A percentile compares a stretch with the other conserved stretches of the same genome.
These are phyloP conservation scores for Podospora bellae-mahoneyi DNA, from an alignment of 495 filamentous ascomycete genomes.

Conservation along the genomic window DNA sequence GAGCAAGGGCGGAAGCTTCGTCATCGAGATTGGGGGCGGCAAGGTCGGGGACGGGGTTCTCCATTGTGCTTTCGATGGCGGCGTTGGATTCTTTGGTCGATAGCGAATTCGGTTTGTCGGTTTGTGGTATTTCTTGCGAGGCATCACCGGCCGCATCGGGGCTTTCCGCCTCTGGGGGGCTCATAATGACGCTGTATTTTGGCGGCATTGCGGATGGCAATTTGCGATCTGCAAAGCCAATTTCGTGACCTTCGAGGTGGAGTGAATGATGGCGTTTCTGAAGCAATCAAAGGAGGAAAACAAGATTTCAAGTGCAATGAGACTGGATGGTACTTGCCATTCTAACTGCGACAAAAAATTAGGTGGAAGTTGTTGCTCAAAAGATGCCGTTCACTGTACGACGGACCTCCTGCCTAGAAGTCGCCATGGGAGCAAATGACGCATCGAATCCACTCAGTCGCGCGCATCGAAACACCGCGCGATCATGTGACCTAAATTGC, in stretches of 20 bases:
- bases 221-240: neutral
- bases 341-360: neutral
- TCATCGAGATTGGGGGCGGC: constrained; percentile 41
- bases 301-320: neutral
- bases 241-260: neutral
- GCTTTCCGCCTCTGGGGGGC: neutral
- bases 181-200: neutral
- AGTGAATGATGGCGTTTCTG: neutral
- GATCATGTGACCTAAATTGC: constrained; percentile 7
- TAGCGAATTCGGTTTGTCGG: neutral
- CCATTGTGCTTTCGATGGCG: neutral
- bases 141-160: neutral
- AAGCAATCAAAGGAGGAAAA: neutral
- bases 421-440: neutral
- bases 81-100: neutral
- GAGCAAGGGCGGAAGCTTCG: constrained; percentile 61
- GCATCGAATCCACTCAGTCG: constrained; percentile 5
- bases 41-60: neutral
- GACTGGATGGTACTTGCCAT: neutral
- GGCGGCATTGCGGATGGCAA: neutral
- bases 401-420: neutral
- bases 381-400: too few relatives aligned
- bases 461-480: neutral
- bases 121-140: neutral
- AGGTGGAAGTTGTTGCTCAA: neutral